A percentile compares a stretch with the other conserved stretches of the same genome.
These are phyloP conservation scores for Trametes cinnabarina DNA, from an alignment of 768 basidiomycete species.

Conservation along the genomic window DNA sequence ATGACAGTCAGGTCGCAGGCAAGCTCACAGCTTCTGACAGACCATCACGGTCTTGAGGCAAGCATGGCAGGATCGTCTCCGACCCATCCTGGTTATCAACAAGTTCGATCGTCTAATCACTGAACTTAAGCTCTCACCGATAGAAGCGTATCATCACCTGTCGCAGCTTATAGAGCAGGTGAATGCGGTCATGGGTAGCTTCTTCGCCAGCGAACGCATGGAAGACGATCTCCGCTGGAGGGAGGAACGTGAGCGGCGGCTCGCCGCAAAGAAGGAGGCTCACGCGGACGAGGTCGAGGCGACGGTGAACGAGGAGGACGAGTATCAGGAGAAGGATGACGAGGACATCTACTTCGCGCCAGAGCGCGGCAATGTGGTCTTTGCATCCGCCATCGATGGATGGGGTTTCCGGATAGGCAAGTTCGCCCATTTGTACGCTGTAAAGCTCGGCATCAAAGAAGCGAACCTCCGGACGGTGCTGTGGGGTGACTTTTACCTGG, in stretches of 20 bases:
- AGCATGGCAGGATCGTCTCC: conserved; percentile 87
- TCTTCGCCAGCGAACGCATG: conserved; percentile 95
- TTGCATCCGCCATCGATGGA: conserved; percentile 93
- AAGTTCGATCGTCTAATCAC: conserved; percentile 93
- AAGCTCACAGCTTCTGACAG: conserved; percentile 37
- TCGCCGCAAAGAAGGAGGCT: conserved; percentile 72
- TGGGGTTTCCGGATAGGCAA: conserved; percentile 96
- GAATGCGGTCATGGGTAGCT: conserved; percentile 96
- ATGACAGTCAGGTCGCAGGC: neutral
- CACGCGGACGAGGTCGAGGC: conserved; percentile 57
- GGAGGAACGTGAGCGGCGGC: conserved; percentile 83
- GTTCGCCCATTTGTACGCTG: conserved; percentile 89
- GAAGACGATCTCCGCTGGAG: conserved; percentile 93
- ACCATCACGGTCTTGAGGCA: conserved; percentile 94
- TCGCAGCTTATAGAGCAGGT: conserved; percentile 92
- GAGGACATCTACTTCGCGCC: conserved; percentile 98
- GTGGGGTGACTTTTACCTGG: conserved; percentile 97
- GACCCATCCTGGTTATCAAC: conserved; percentile 94
- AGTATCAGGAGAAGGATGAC: conserved; percentile 94
- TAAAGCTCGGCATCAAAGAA: conserved; percentile 90
- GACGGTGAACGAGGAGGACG: conserved; percentile 52
- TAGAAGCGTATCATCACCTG: conserved; percentile 95
- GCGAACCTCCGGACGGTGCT: conserved; percentile 78
- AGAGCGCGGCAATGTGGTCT: conserved; percentile 92
- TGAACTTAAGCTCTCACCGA: conserved; percentile 86